Base-by-base conservation (phyloP, 306 rosid species). In the Ormosia semicastrata region DNA sequence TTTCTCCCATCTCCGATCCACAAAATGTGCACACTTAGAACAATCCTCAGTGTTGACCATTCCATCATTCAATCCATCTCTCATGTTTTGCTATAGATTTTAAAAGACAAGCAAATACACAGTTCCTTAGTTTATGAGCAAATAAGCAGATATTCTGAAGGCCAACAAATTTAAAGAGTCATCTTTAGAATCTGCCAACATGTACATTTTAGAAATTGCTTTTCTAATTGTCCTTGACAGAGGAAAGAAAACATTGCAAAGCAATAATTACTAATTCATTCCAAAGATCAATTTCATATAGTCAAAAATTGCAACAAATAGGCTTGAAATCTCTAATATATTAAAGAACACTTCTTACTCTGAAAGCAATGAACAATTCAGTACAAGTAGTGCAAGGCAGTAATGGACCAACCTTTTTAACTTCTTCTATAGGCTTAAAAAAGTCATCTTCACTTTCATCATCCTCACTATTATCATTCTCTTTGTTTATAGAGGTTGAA, bases 381-480 rank as follows among this genome's bases (percentile, higher is more conserved):
- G 30, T 39, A 76, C 57, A 71, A 76, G 62, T 14, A 65, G 34
- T 66, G 39, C 77, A 70, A 68, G 39, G 12, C 46, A 80, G 75
- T 68, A 78, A 41, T 80, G 44, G 81, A 84, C 88, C 17, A 84
- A 95, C 99, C 97, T 92, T 90, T 81, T 82, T 87, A 34, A 87
- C 81, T 66, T 92, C 92, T 82, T 91, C 98, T 86, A 85, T 89
- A 17, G 93, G 94, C 87, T 71, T 87, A 81, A 95, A 95, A 66
- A 95, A 93, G 34, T 90, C 97, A n/a, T 85, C 95, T 43, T 82
- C 93, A 75, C 87, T 87, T 78, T 86, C 95, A 24, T 89, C 98
- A 62, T 85, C 89, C 66, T 77, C 93, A 15, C 89, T 85, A 73
- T 84, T 85, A 73, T 76, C 88, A 12, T 86, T 86, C 79, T 79